These are phyloP conservation scores for Schoenoplectus tabernaemontani DNA, from an alignment of 202 grass and related monocot species.

Conservation along the genomic window DNA sequence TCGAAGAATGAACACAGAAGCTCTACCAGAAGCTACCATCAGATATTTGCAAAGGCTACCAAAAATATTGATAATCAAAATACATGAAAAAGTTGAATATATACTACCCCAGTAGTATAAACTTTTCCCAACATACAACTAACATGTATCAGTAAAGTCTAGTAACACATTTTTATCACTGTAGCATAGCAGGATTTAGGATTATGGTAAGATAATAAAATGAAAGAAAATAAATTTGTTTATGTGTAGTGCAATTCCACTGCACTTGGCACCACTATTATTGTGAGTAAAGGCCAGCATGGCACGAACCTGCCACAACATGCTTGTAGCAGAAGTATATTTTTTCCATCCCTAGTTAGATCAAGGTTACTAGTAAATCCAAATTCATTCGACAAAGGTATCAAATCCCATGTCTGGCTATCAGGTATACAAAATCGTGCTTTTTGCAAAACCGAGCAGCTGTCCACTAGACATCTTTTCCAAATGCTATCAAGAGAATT, in stretches of 20 bases:
- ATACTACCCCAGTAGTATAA: neutral
- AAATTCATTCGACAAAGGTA: conserved; percentile 64
- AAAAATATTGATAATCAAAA: conserved; percentile 4
- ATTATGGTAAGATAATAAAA: neutral
- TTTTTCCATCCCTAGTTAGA: conserved; percentile 36
- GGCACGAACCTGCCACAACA: conserved; percentile 79
- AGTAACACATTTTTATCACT: neutral
- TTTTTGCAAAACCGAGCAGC: conserved; percentile 40
- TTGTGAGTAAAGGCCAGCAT: conserved; percentile 15
- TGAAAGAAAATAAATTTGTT: neutral
- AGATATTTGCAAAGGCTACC: conserved; percentile 89
- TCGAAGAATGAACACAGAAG: conserved; percentile 60
- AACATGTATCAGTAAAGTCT: neutral
- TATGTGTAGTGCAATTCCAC: neutral
- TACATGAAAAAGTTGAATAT: neutral
- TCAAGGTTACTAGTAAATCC: conserved; percentile 39
- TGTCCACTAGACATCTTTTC: conserved; percentile 76
- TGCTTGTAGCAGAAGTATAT: conserved; percentile 53
- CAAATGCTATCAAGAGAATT: conserved; percentile 32
- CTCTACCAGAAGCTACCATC: conserved; percentile 77
- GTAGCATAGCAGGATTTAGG: neutral
- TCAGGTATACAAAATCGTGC: conserved; percentile 87
- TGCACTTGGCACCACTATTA: neutral
- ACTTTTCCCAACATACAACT: neutral
- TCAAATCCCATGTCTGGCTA: conserved; percentile 87